These are phyloP conservation scores for Paecilomyces niveus DNA, from an alignment of 2,329 filamentous ascomycete species.

Conservation along the genomic window DNA sequence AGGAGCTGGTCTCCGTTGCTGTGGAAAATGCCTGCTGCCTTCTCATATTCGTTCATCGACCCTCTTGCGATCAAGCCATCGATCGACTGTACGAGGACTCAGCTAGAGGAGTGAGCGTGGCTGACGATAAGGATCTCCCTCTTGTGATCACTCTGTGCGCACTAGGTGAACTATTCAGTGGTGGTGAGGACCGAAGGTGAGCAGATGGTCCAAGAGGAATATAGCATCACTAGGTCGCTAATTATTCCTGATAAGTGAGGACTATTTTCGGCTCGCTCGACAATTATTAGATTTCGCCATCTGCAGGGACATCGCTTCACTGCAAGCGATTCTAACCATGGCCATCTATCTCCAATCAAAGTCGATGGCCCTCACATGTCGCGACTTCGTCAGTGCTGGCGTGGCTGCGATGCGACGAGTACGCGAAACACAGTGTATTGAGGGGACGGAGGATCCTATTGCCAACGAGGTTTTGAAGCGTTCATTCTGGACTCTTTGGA, in stretches of 20 bases:
- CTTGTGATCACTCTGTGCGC: neutral
- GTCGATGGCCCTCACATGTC: neutral
- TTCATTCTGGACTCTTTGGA: neutral
- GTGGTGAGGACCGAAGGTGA: neutral
- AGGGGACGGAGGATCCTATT: neutral
- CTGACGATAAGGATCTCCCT: neutral
- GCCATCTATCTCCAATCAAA: neutral
- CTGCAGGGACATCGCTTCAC: neutral
- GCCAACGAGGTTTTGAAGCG: neutral
- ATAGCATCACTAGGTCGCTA: neutral
- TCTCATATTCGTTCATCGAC: neutral
- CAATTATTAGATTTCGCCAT: neutral
- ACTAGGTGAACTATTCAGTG: neutral
- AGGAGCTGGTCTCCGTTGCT: neutral
- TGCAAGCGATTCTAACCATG: neutral
- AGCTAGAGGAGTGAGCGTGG: neutral
- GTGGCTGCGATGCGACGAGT: neutral
- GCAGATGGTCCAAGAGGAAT: neutral
- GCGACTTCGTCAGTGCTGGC: neutral
- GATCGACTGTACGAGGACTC: neutral
- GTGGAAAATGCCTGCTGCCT: neutral
- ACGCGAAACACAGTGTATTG: neutral
- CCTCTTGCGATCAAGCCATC: neutral
- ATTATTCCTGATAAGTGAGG: neutral
- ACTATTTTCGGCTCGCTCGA: neutral